Conservation (phyloP, 1,139 yeast species). For the Diutina ranongensis region DNA sequence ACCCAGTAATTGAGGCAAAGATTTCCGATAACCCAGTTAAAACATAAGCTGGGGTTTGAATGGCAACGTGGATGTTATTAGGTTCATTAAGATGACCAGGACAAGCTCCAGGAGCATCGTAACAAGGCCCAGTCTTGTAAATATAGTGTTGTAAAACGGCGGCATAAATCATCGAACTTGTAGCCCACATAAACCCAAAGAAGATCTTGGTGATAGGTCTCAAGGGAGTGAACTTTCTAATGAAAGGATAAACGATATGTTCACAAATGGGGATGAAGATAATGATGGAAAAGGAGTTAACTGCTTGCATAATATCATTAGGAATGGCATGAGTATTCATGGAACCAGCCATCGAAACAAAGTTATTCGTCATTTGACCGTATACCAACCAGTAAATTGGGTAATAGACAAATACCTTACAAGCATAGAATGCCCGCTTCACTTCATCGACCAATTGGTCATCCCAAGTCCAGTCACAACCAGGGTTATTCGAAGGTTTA, state of each 20-base stretch:
- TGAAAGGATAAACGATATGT: conserved; percentile 39
- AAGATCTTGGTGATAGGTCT: conserved; percentile 65
- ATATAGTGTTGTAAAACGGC: conserved; percentile 71
- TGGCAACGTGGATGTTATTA: conserved; percentile 46
- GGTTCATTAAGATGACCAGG: conserved; percentile 20
- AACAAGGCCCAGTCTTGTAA: conserved; percentile 71
- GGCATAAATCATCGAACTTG: conserved; percentile 66
- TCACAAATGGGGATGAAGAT: conserved; percentile 53
- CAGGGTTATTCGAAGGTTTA: conserved; percentile 40
- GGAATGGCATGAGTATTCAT: conserved; percentile 58
- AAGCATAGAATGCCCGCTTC: conserved; percentile 43
- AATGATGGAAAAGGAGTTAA: conserved; percentile 51
- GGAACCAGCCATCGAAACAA: conserved; percentile 52
- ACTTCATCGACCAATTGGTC: conserved; percentile 58
- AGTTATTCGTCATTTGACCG: conserved; percentile 57
- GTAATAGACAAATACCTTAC: conserved; percentile 51
- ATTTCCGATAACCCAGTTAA: conserved; percentile 55
- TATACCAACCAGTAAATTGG: conserved; percentile 61
- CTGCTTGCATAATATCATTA: conserved; percentile 53
- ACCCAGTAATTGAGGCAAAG: conserved; percentile 54
- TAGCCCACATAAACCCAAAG: conserved; percentile 63
- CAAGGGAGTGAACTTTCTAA: conserved; percentile 46
- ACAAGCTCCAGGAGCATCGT: conserved; percentile 35
- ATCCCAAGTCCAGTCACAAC: conserved; percentile 38
- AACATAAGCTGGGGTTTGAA: conserved; percentile 54